Evolutionary conservation across 371 early-diverging fungal genomes (phyloP).

Genomic region (Syncephalastrum sp.): DNA sequence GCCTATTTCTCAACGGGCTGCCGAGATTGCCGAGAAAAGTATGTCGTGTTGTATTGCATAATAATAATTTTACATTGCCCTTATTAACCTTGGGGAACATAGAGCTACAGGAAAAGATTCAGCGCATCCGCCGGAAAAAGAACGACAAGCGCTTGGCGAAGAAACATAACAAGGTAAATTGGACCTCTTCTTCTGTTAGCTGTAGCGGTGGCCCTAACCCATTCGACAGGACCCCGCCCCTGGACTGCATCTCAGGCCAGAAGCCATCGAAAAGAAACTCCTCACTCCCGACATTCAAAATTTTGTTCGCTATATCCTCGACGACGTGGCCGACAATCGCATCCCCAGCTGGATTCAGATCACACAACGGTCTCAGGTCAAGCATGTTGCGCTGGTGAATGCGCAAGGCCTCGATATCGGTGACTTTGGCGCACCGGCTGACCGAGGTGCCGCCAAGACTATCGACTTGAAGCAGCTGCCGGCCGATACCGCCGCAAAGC

Average conservation of each 20-base stretch:
- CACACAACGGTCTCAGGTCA: conserved; percentile 21
- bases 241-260: conserved; percentile 19
- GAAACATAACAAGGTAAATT: conserved; percentile 24
- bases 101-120: conserved; percentile 11
- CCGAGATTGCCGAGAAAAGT: neutral
- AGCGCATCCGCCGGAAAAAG: conserved; percentile 13
- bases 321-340: conserved; percentile 28
- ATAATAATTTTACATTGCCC: neutral
- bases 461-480: conserved; percentile 18
- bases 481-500: conserved; percentile 21
- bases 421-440: conserved; percentile 25
- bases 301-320: conserved; percentile 21
- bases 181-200: too few relatives aligned
- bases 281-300: conserved; percentile 30
- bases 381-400: conserved; percentile 31
- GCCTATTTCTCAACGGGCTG: neutral
- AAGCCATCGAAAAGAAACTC: conserved; percentile 15
- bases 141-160: conserved; percentile 19
- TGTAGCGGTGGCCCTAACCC: too few relatives aligned
- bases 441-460: conserved; percentile 3
- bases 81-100: neutral
- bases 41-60: conserved; percentile 1
- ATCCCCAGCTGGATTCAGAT: conserved; percentile 31
- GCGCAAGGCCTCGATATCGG: conserved; percentile 36
- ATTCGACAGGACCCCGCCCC: conserved; percentile 16